Percentiles rank a stretch among this genome's conserved stretches.
phyloP scores from a whole-genome alignment of 1,284 basidiomycete species.

The Phellopilus nigrolimitatus region DNA sequence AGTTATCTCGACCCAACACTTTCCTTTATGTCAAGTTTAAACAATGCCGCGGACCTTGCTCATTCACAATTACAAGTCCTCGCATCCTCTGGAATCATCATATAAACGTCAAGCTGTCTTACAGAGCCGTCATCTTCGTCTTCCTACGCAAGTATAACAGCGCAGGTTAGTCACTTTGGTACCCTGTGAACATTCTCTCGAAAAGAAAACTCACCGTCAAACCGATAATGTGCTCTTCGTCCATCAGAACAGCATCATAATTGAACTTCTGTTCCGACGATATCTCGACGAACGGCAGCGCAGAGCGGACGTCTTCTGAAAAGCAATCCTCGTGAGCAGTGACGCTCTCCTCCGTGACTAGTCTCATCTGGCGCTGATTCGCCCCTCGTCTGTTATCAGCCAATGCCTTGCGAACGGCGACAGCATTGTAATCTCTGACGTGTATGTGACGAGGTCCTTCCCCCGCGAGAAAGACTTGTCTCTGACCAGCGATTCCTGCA shows the following conservation, averaged over 20 bases:
- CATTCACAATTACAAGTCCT: constrained; percentile 8
- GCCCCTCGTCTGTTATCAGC: neutral
- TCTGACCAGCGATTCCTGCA: constrained; percentile 44
- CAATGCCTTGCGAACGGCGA: constrained; percentile 2
- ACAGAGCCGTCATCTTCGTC: constrained; percentile 18
- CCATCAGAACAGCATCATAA: constrained; percentile 42
- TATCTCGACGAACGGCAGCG: constrained; percentile 35
- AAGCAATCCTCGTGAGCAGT: constrained; percentile 18
- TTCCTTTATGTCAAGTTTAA: neutral
- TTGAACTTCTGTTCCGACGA: constrained; percentile 27
- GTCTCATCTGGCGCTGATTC: too few species aligned
- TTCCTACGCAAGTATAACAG: constrained; percentile 1
- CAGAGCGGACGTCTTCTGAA: constrained; percentile 25
- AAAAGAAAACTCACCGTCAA: constrained; percentile 22
- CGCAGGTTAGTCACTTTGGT: neutral
- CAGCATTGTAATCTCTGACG: constrained; percentile 38
- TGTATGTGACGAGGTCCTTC: constrained; percentile 24
- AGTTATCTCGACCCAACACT: neutral
- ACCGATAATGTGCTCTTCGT: constrained; percentile 45
- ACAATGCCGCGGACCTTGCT: neutral
- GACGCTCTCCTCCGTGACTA: constrained; percentile 7
- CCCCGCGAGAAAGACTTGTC: constrained; percentile 32
- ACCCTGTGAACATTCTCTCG: neutral
- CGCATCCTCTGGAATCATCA: constrained; percentile 17
- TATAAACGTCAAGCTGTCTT: constrained; percentile 14